Evolutionary conservation across 495 filamentous ascomycete species (phyloP).

Genomic region (Umbilicaria muhlenbergii): DNA sequence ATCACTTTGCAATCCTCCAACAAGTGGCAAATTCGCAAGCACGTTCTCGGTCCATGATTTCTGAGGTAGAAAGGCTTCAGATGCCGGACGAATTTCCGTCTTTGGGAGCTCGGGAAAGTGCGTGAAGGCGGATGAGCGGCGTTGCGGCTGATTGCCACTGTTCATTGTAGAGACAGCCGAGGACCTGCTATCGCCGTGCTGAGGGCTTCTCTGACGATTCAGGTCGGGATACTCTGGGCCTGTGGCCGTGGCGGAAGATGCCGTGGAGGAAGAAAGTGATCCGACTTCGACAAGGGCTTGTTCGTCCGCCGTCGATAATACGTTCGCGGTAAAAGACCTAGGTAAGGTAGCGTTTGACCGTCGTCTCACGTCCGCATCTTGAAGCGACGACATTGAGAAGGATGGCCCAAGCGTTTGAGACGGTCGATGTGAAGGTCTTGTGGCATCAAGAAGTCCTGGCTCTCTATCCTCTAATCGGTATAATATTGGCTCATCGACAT

Average conservation of each 20-base stretch:
- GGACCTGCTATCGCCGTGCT: constrained; percentile 32
- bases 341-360: constrained; percentile 24
- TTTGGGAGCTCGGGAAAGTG: constrained; percentile 36
- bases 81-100: constrained; percentile 31
- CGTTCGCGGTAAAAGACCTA: constrained; percentile 23
- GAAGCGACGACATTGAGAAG: constrained; percentile 25
- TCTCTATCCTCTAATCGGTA: constrained; percentile 23
- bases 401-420: constrained; percentile 21
- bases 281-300: constrained; percentile 16
- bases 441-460: constrained; percentile 4
- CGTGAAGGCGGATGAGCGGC: constrained; percentile 29
- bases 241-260: constrained; percentile 48
- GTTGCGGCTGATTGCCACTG: constrained; percentile 16
- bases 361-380: constrained; percentile 17
- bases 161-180: constrained; percentile 13
- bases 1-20: constrained; percentile 58
- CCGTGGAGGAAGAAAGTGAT: constrained; percentile 28
- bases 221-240: constrained; percentile 13
- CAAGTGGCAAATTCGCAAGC: constrained; percentile 42
- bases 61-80: constrained; percentile 49
- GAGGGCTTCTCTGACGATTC: constrained; percentile 22
- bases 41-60: constrained; percentile 43
- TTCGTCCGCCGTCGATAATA: neutral
- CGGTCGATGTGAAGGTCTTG: constrained; percentile 14
- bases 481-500: constrained; percentile 44